Base-by-base conservation (phyloP, 768 basidiomycete genomes). In the Peribolospora kevripleyi region DNA sequence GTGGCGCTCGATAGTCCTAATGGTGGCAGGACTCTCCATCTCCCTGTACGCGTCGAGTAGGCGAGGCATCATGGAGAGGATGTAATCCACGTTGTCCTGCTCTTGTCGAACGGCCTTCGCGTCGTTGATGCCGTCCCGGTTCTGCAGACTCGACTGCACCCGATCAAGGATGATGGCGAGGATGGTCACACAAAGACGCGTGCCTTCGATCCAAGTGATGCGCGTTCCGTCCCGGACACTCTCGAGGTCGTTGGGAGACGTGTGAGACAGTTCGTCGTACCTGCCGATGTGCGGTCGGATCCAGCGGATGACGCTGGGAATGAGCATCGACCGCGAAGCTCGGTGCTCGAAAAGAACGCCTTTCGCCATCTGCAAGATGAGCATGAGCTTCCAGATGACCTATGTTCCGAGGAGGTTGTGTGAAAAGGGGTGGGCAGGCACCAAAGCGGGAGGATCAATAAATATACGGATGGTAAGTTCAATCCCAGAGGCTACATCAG, bases 201-300 rank as follows among this genome's bases (percentile, higher is more conserved):
- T 81, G 58, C 78, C 80, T 67, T 97, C 90, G 58, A 97, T 64
- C 90, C 90, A 95, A 53, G 72, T 74, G 37, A 91, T 74, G 7
- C 83, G 75, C n/a, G 81, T 79, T 7, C 74, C 70, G 64, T 93
- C 86, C 48, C 76, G 73, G 14, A 70, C 72, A 43, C 63, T 67
- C 57, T 87, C 82, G 3, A 76, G 69, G 59, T 90, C 87, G 54
- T 73, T 77, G 2, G 75, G 68, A 37, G 54, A 37, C 9, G 74
- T 74, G 59, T 78, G 75, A 14, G 72, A 64, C 60, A 77, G 82
- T 67, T 90, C 88, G 59, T 95, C 87, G 63, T 81, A 95, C 39
- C 77, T 76, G 37, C 90, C 90, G 62, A 97, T 84, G 66, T 90
- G 80, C 2, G 90, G 86, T 65, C 88, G 91, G 60, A 97, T 81